Evolutionary conservation across 2,329 filamentous ascomycete species (phyloP).

Genomic region (Gremmenia infestans): DNA sequence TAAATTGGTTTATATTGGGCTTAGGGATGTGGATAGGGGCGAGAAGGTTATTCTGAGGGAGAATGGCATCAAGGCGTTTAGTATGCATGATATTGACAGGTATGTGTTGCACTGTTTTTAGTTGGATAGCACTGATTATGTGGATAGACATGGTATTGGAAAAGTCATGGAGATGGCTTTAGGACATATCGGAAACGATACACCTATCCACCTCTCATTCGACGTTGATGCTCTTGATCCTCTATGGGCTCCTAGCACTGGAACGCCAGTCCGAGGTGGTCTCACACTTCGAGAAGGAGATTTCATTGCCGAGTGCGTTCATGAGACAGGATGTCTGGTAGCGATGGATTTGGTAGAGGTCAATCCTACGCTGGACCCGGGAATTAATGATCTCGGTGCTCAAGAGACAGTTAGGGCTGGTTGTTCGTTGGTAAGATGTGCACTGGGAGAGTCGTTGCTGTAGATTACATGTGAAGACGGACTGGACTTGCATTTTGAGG

Average conservation of each 20-base stretch:
- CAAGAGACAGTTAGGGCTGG: conserved; percentile 85
- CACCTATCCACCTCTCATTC: conserved; percentile 94
- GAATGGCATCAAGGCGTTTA: conserved; percentile 89
- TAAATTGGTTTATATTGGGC: conserved; percentile 95
- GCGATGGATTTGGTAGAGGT: conserved; percentile 82
- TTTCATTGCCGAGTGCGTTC: conserved; percentile 87
- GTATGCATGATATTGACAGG: conserved; percentile 97
- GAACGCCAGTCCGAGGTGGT: conserved; percentile 89
- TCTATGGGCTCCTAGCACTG: conserved; percentile 92
- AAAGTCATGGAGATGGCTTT: conserved; percentile 98
- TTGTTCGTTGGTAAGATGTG: conserved; percentile 86
- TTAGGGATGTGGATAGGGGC: conserved; percentile 85
- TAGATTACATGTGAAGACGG: conserved; percentile 35
- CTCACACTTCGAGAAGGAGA: conserved; percentile 92
- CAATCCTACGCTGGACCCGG: conserved; percentile 65
- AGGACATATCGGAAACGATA: conserved; percentile 88
- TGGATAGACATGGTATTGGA: conserved; percentile 78
- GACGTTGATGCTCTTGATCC: conserved; percentile 96
- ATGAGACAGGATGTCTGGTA: conserved; percentile 72
- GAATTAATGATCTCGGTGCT: conserved; percentile 54
- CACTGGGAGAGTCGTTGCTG: conserved; percentile 84
- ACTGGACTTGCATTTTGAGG: not conserved
- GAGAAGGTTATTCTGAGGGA: conserved; percentile 92
- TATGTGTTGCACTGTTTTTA: conserved; percentile 36
- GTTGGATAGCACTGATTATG: not conserved